These are phyloP conservation scores for Dalbergia cultrata DNA, from an alignment of 306 rosid species.

Conservation along the genomic window DNA sequence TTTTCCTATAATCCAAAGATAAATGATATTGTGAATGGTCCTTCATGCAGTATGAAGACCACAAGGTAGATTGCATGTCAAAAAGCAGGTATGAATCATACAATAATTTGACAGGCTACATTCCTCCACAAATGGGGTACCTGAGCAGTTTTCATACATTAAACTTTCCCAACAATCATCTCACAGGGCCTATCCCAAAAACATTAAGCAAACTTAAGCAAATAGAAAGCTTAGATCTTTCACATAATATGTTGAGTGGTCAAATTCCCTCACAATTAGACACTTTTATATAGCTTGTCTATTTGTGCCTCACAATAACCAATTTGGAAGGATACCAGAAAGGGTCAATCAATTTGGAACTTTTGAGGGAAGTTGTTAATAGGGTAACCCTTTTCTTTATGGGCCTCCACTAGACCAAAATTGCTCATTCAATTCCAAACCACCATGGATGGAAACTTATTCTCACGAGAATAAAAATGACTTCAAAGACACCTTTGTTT, in stretches of 20 bases:
- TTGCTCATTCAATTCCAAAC: background rate
- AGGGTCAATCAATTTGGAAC: background rate
- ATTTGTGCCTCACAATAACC: slow-evolving; percentile 27
- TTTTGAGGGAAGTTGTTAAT: background rate
- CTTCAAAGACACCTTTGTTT: background rate
- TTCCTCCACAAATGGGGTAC: slow-evolving; percentile 35
- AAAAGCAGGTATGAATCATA: slow-evolving; percentile 26
- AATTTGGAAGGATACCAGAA: slow-evolving; percentile 6
- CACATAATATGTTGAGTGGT: slow-evolving; percentile 10
- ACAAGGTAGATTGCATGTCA: slow-evolving; percentile 4
- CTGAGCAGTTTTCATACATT: background rate
- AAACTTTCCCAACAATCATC: slow-evolving; percentile 39
- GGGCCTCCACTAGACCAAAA: background rate
- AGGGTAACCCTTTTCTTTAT: background rate
- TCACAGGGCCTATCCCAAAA: slow-evolving; percentile 16
- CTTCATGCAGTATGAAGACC: background rate
- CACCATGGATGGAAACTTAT: background rate
- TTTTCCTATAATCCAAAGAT: background rate
- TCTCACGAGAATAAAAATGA: no score
- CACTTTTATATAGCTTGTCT: background rate
- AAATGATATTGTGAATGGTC: background rate
- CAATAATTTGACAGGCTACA: slow-evolving; percentile 19
- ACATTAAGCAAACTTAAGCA: slow-evolving; percentile 3
- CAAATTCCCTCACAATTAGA: background rate
- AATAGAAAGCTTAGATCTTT: slow-evolving; percentile 28